phyloP scores from a whole-genome alignment of 768 basidiomycete species.

The Kwoniella dendrophila region DNA sequence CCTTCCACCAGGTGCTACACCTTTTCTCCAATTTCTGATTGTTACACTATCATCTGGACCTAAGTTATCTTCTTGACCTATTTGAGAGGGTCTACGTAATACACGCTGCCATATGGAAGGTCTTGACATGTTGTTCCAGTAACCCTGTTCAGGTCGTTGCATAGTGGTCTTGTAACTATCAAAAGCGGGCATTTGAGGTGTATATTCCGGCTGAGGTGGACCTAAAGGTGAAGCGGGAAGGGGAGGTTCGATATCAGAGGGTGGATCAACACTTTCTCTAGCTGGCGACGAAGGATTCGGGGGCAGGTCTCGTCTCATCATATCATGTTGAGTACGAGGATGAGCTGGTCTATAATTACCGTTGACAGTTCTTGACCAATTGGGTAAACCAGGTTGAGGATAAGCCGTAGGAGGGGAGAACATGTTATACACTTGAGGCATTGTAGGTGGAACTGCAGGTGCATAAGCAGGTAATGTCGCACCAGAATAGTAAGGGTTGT shows the following conservation, averaged over 20 bases:
- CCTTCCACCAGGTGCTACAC: slow-evolving; percentile 7
- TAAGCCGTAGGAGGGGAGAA: slow-evolving; percentile 8
- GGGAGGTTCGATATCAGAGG: slow-evolving; percentile 1
- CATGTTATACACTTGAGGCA: slow-evolving; percentile 20
- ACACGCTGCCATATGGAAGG: slow-evolving; percentile 15
- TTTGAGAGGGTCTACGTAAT: slow-evolving; percentile 7
- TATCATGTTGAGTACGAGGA: background rate
- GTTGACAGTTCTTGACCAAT: background rate
- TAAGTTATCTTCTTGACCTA: background rate
- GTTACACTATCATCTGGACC: slow-evolving; percentile 13
- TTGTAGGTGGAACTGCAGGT: no score
- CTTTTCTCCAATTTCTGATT: slow-evolving; percentile 14
- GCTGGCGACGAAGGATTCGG: slow-evolving; percentile 12
- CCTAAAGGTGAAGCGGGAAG: background rate
- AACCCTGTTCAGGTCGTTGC: background rate
- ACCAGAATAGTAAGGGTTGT: slow-evolving; percentile 20
- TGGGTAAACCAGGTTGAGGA: slow-evolving; percentile 7
- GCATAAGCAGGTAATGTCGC: slow-evolving; percentile 17
- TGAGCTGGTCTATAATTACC: background rate
- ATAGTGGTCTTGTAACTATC: no score
- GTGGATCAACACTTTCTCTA: slow-evolving; percentile 16
- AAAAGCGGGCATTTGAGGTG: background rate
- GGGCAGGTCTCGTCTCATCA: background rate
- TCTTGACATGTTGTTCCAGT: background rate
- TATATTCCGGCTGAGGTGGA: background rate